These are phyloP conservation scores for Candida adriatica DNA, from an alignment of 805 yeast genomes.

Conservation along the genomic window DNA sequence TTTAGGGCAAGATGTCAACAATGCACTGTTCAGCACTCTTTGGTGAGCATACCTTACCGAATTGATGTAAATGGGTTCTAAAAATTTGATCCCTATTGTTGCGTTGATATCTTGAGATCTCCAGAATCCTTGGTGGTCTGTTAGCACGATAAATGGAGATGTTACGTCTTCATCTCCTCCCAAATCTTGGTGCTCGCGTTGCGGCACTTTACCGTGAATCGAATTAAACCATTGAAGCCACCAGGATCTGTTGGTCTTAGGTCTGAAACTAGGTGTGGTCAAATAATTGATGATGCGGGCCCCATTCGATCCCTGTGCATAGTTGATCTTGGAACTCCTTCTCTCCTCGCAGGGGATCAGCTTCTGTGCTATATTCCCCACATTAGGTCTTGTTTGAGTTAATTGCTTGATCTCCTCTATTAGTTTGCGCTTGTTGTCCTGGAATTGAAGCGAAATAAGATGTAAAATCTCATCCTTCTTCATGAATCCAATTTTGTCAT, in stretches of 20 bases:
- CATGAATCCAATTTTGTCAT: conserved; percentile 17
- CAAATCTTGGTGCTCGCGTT: neutral
- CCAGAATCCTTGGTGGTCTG: conserved; percentile 23
- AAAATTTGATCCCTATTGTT: conserved; percentile 29
- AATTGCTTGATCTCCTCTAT: conserved; percentile 17
- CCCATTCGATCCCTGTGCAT: conserved; percentile 20
- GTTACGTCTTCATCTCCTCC: conserved; percentile 1
- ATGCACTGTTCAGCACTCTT: conserved; percentile 29
- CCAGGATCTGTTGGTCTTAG: conserved; percentile 10
- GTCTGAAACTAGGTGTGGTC: conserved; percentile 27
- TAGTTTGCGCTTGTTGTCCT: conserved; percentile 17
- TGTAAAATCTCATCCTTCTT: conserved; percentile 17
- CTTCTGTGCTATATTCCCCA: conserved; percentile 5
- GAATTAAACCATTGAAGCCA: neutral
- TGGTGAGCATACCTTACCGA: conserved; percentile 31
- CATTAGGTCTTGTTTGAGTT: conserved; percentile 1
- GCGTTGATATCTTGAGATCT: conserved; percentile 7
- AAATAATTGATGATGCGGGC: conserved; percentile 30
- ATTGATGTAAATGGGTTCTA: conserved; percentile 32
- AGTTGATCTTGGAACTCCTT: conserved; percentile 5
- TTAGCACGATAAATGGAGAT: conserved; percentile 20
- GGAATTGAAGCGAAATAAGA: conserved; percentile 17
- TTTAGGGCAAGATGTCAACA: conserved; percentile 34
- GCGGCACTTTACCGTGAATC: no score
- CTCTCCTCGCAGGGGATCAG: conserved; percentile 2